Conservation (phyloP, 2,329 filamentous ascomycete species). For the Penicillium vulpinum region DNA sequence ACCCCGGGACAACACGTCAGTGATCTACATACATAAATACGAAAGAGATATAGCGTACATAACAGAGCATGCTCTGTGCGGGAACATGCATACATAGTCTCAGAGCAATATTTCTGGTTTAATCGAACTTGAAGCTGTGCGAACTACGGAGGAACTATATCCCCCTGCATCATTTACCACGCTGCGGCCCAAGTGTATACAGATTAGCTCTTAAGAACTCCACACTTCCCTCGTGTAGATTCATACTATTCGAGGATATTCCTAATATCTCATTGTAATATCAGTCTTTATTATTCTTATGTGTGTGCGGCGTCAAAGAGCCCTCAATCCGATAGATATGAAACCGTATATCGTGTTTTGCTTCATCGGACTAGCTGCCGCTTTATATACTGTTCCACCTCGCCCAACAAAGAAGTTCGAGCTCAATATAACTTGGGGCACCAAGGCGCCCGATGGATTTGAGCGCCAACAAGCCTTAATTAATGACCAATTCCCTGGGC, state of each 20-base stretch:
- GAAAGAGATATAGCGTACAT: not conserved
- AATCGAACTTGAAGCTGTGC: not conserved
- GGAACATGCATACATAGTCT: not conserved
- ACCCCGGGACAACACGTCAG: not conserved
- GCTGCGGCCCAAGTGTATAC: not conserved
- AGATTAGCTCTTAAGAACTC: not conserved
- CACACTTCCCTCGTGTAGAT: not conserved
- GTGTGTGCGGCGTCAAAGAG: not conserved
- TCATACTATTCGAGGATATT: not conserved
- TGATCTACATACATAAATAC: not conserved
- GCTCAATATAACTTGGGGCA: constrained; percentile 35
- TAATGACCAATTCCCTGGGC: constrained; percentile 33
- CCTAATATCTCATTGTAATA: not conserved
- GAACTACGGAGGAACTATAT: too few species aligned
- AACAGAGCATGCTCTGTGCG: too few species aligned
- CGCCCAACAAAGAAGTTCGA: constrained; percentile 19
- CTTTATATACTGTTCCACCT: not conserved
- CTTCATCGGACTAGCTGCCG: not conserved
- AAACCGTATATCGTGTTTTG: not conserved
- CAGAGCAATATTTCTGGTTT: not conserved
- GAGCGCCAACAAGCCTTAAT: constrained; percentile 29
- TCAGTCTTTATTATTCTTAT: not conserved
- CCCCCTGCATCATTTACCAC: not conserved
- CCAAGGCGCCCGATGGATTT: constrained; percentile 30
- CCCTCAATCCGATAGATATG: not conserved